Evolutionary conservation across 2,329 filamentous ascomycete genomes (phyloP).

Genomic region (Amauroascus niger): DNA sequence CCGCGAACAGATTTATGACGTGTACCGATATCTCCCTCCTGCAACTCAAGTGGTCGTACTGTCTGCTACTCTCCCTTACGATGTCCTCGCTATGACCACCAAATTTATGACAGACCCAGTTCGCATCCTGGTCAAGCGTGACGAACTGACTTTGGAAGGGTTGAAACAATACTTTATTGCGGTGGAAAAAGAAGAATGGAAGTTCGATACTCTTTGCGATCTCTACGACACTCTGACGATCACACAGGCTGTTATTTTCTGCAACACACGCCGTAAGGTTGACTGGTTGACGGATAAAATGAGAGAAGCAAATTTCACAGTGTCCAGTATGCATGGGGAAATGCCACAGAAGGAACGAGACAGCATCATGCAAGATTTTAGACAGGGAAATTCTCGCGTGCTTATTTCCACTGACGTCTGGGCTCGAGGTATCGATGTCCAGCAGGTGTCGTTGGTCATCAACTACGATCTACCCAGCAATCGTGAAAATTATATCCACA

Average conservation of each 20-base stretch:
- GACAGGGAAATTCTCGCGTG: constrained; percentile 90
- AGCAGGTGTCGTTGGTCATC: constrained; percentile 96
- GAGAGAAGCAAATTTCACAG: constrained; percentile 96
- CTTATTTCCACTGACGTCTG: constrained; percentile 96
- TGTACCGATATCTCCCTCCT: constrained; percentile 91
- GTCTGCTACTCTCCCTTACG: constrained; percentile 91
- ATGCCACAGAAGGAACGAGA: constrained; percentile 98
- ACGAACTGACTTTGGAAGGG: constrained; percentile 93
- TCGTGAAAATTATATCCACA: constrained; percentile 99
- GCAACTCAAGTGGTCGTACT: constrained; percentile 98
- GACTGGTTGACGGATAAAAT: constrained; percentile 99
- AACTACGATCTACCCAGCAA: constrained; percentile 98
- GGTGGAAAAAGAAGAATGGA: constrained; percentile 99
- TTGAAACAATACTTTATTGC: constrained; percentile 99
- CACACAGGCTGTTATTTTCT: constrained; percentile 98
- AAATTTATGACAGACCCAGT: constrained; percentile 99
- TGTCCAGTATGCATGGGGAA: constrained; percentile 97
- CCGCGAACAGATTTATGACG: constrained; percentile 97
- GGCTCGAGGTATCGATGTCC: constrained; percentile 97
- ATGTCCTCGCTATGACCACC: constrained; percentile 97
- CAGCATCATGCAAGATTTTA: constrained; percentile 98
- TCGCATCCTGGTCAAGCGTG: constrained; percentile 94
- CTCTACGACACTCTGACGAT: constrained; percentile 98
- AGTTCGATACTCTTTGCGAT: constrained; percentile 96
- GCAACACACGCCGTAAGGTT: constrained; percentile 97